Conservation (phyloP, 1,284 basidiomycete species). For the Ceratobasidium sp. region DNA sequence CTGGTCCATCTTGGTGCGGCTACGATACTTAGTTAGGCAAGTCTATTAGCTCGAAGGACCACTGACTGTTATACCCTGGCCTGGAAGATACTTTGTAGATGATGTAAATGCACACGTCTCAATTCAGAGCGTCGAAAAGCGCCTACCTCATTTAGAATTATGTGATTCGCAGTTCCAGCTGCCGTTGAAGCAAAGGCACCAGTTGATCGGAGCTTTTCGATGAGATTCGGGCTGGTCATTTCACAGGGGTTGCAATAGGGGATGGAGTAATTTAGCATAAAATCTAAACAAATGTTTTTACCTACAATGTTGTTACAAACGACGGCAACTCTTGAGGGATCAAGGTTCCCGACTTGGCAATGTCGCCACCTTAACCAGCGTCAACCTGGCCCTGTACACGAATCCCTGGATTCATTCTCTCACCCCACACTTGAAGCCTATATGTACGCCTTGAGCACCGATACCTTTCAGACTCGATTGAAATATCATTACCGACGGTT, state of each 20-base stretch:
- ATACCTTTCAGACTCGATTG: constrained; percentile 24
- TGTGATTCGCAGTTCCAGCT: constrained; percentile 78
- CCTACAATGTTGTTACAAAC: constrained; percentile 67
- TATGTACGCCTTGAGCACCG: neutral
- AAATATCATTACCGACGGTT: constrained; percentile 68
- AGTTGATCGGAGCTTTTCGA: constrained; percentile 67
- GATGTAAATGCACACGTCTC: neutral
- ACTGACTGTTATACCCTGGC: constrained; percentile 89
- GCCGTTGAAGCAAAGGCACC: constrained; percentile 66
- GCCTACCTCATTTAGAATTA: constrained; percentile 81
- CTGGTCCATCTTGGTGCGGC: constrained; percentile 93
- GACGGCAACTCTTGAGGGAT: constrained; percentile 68
- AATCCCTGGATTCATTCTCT: constrained; percentile 42
- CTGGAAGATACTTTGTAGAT: constrained; percentile 88
- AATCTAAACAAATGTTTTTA: constrained; percentile 18
- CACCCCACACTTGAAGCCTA: constrained; percentile 82
- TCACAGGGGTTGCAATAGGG: neutral
- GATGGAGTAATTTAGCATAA: constrained; percentile 8
- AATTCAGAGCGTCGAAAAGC: neutral
- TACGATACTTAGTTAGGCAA: constrained; percentile 48
- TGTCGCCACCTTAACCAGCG: constrained; percentile 64
- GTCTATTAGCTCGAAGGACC: neutral
- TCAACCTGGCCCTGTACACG: constrained; percentile 2
- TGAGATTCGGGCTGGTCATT: constrained; percentile 73
- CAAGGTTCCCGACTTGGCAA: constrained; percentile 61